These are phyloP conservation scores for Thalassiosira exigua DNA, from an alignment of 352 stramenopile species.

Conservation along the genomic window DNA sequence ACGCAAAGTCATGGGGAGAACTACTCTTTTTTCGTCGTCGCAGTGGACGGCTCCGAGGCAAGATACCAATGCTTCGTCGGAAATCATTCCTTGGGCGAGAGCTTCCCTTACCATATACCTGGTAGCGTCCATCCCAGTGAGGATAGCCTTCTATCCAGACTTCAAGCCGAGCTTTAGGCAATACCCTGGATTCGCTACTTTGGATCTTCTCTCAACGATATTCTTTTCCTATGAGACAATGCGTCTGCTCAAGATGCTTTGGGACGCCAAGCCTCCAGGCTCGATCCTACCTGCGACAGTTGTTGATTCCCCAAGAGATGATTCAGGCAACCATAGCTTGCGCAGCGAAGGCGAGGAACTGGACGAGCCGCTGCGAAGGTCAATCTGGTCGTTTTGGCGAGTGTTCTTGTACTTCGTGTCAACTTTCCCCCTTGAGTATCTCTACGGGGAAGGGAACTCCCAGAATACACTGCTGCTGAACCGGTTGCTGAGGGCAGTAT, in stretches of 20 bases:
- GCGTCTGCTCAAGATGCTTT: constrained; percentile 13
- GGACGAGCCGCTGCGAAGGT: neutral
- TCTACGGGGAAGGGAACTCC: constrained; percentile 6
- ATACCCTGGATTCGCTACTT: constrained; percentile 35
- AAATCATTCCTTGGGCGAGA: constrained; percentile 24
- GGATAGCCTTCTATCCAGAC: constrained; percentile 45
- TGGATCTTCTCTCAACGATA: constrained; percentile 42
- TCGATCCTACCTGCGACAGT: constrained; percentile 37
- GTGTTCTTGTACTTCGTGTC: constrained; percentile 42
- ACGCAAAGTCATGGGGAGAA: constrained; percentile 2
- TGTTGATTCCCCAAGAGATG: constrained; percentile 14
- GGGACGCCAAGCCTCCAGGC: constrained; percentile 4
- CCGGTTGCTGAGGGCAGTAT: constrained; percentile 46
- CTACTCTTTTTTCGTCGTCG: constrained; percentile 6
- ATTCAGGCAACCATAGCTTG: constrained; percentile 15
- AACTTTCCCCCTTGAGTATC: constrained; percentile 57
- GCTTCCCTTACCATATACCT: constrained; percentile 39
- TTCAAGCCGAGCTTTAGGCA: constrained; percentile 23
- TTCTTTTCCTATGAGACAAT: constrained; percentile 53
- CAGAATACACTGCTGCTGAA: constrained; percentile 59
- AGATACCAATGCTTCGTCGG: neutral
- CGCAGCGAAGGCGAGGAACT: constrained; percentile 9
- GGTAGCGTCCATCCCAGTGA: constrained; percentile 30
- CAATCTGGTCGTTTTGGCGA: constrained; percentile 23
- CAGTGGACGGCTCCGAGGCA: constrained; percentile 12